Evolutionary conservation across 805 yeast species (phyloP), one percentile per base, ranked within the genome.

Genomic region (Zygotorulaspora chibaensis): DNA sequence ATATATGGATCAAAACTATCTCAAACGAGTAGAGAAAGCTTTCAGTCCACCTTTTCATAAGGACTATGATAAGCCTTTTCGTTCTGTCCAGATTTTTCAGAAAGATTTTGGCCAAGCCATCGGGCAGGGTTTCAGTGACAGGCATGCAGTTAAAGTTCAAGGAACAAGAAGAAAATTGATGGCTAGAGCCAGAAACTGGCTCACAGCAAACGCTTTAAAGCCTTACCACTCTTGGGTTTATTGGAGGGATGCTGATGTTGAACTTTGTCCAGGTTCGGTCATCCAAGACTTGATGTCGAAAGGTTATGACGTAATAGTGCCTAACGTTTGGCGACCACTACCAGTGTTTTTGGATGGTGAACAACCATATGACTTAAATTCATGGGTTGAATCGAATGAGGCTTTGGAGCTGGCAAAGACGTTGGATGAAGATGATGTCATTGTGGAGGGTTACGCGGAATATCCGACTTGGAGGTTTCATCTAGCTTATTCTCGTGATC

Each of bases 311-410:
- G 84, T 86, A 12, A 73, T 86, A 63, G 76, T 84, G 33, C 95
- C 88, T 25, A 88, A 93, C 60, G 96, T 93, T 28, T 93, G 99
- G 99, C 76, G 99, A 57, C 99, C 98, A 2, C 73, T 93, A 50
- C 99, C 99, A 2, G 84, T 82, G 38, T 93, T 90, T 68, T 76
- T 93, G 51, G 79, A 80, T 53, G 57, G 57, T 17, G 95, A 87
- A 62, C 99, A 93, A 67, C 89, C 98, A 1, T 93, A 93, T 65
- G 99, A 93, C 67, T 77, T 93, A 61, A 93, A 93, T 68, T 87
- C 97, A 11, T 93, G 99, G 99, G 78, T 87, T 46, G 99, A 93
- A 69, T 80, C 90, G 2, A 84, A 80, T 5, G 80, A 84, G 8
- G 96, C 87, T 1, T 48, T 83, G 12, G 80, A 80, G 41, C 66